A percentile compares a stretch with the other conserved stretches of the same genome.
Evolutionary conservation across 495 filamentous ascomycete genomes (phyloP).

Genomic region (Neurospora discreta): DNA sequence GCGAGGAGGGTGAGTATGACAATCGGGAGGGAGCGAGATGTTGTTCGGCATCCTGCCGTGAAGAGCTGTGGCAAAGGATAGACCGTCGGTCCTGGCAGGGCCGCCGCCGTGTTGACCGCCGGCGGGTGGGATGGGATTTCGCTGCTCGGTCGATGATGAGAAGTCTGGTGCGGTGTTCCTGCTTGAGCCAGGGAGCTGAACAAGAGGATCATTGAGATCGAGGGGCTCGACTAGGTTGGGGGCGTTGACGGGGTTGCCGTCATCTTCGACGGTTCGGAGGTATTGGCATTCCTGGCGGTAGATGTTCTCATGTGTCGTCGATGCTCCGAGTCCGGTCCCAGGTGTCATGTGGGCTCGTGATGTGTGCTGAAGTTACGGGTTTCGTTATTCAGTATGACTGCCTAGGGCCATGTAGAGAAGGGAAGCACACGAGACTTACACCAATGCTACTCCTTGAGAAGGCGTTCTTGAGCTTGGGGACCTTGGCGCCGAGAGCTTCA

Average conservation of each 20-base stretch:
- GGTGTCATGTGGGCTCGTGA: background rate
- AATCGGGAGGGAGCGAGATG: conserved; percentile 8
- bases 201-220: conserved; percentile 10
- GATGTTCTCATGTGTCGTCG: background rate
- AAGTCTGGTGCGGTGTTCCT: conserved; percentile 20
- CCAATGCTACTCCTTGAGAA: conserved; percentile 40
- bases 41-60: conserved; percentile 22
- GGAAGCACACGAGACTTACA: conserved; percentile 20
- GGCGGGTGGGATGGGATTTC: conserved; percentile 15
- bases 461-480: conserved; percentile 40
- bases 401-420: background rate
- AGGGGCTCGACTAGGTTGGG: conserved; percentile 19
- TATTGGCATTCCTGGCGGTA: conserved; percentile 25
- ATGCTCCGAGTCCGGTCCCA: background rate
- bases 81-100: background rate
- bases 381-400: background rate
- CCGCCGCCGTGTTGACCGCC: conserved; percentile 18
- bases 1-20: conserved; percentile 1
- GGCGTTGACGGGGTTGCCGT: conserved; percentile 17
- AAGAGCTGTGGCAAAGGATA: conserved; percentile 11
- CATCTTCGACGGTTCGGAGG: conserved; percentile 20
- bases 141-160: conserved; percentile 21
- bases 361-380: background rate
- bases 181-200: conserved; percentile 8
- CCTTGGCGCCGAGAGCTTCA: conserved; percentile 48